A percentile compares a stretch with the other conserved stretches of the same genome.
Conservation (phyloP, 441 rosid species). For the Francoa sonchifolia region DNA sequence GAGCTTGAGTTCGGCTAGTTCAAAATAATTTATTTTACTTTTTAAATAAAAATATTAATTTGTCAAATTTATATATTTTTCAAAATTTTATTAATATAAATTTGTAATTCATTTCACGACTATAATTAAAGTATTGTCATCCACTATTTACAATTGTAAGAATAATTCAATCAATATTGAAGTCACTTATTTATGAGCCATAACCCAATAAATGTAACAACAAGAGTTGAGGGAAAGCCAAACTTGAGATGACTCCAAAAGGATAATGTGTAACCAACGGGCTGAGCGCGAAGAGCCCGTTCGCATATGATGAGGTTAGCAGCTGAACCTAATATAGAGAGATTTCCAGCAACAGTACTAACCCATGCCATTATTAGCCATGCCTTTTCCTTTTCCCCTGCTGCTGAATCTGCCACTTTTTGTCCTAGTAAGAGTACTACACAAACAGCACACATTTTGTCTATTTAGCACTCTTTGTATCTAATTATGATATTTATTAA, state of each 20-base stretch:
- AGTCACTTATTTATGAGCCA: too few relatives aligned
- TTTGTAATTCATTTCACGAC: too few relatives aligned
- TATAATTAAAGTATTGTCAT: too few relatives aligned
- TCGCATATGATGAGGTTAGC: conserved; percentile 85
- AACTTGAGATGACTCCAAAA: conserved; percentile 63
- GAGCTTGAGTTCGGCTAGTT: too few relatives aligned
- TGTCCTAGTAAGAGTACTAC: conserved; percentile 64
- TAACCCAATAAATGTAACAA: conserved; percentile 53
- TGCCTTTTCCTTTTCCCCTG: conserved; percentile 52
- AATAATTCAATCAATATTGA: too few relatives aligned
- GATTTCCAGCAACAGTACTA: conserved; percentile 67
- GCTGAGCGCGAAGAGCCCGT: conserved; percentile 55
- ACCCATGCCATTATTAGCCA: conserved; percentile 83
- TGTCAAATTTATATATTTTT: too few relatives aligned
- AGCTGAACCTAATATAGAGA: conserved; percentile 62
- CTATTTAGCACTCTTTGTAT: too few relatives aligned
- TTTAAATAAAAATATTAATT: too few relatives aligned
- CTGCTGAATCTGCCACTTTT: conserved; percentile 56
- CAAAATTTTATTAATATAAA: too few relatives aligned
- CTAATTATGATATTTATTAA: too few relatives aligned
- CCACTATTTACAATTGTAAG: too few relatives aligned
- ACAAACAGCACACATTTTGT: not conserved
- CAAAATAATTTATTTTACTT: too few relatives aligned
- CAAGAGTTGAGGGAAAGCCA: conserved; percentile 59
- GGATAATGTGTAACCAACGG: conserved; percentile 38